Evolutionary conservation across 192 early-diverging fungal species (phyloP).

Genomic region (Borealophlyctis nickersoniae): DNA sequence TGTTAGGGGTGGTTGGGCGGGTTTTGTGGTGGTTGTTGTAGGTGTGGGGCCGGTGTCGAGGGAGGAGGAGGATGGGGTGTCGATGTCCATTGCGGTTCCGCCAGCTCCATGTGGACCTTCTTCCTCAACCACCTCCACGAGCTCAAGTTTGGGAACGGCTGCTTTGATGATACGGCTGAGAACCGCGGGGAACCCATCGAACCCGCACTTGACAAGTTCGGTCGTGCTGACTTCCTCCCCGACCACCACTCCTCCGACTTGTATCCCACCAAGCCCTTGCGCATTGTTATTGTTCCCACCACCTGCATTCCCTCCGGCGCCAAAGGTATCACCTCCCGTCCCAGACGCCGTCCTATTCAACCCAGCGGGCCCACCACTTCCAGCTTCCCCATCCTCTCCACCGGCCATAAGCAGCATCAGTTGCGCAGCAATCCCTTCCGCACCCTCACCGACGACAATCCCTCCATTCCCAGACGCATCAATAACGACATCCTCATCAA

Average conservation of each 20-base stretch:
- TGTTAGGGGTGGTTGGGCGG: neutral
- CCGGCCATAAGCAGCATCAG: constrained; percentile 7
- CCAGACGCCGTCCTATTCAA: constrained; percentile 1
- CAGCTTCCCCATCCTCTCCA: constrained; percentile 3
- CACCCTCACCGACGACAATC: constrained; percentile 23
- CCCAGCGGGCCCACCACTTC: neutral
- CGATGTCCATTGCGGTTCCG: constrained; percentile 17
- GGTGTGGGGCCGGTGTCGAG: neutral
- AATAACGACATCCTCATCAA: constrained; percentile 51
- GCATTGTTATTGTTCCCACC: neutral
- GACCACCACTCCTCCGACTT: constrained; percentile 53
- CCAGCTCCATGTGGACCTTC: constrained; percentile 7
- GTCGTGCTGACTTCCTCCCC: constrained; percentile 47
- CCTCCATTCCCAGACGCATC: constrained; percentile 31
- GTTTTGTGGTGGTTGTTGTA: constrained; percentile 4
- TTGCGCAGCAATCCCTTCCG: neutral
- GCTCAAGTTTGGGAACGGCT: constrained; percentile 21
- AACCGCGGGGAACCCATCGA: constrained; percentile 51
- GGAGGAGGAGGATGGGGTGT: neutral
- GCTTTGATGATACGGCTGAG: constrained; percentile 33
- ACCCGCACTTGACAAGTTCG: constrained; percentile 40
- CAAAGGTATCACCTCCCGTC: constrained; percentile 13
- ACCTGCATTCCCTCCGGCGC: constrained; percentile 17
- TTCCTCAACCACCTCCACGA: constrained; percentile 40
- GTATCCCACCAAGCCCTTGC: constrained; percentile 23